Percentiles rank a stretch among this genome's conserved stretches.
Conservation (phyloP, 2,329 filamentous ascomycete genomes). For the Trichoderma sp. region DNA sequence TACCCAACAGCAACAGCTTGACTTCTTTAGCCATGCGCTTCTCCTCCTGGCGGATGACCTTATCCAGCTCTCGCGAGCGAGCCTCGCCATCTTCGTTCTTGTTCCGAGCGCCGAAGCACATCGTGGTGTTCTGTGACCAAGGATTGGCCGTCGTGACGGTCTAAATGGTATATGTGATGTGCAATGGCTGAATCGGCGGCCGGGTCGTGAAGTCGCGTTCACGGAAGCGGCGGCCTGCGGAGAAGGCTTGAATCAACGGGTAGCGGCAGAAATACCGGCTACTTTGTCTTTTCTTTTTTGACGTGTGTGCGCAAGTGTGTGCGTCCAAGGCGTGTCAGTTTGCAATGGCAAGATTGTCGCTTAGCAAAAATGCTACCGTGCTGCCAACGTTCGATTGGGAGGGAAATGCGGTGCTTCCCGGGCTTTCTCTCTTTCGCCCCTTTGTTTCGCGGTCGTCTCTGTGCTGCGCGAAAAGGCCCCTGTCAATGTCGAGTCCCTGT, state of each 20-base stretch:
- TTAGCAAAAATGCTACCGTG: slow-evolving; percentile 1
- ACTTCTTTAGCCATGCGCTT: slow-evolving; percentile 85
- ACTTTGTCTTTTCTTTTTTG: neutral
- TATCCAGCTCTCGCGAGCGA: slow-evolving; percentile 79
- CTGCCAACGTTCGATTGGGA: neutral
- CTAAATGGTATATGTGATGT: neutral
- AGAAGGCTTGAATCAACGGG: neutral
- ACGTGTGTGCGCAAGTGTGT: neutral
- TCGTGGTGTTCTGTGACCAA: slow-evolving; percentile 34
- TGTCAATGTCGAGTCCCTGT: slow-evolving; percentile 18
- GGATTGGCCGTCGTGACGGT: neutral
- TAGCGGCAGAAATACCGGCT: neutral
- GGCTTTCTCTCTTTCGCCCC: neutral
- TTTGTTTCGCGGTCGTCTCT: slow-evolving; percentile 12
- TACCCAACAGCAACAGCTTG: slow-evolving; percentile 90
- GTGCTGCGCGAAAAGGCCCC: slow-evolving; percentile 1
- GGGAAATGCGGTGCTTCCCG: slow-evolving; percentile 9
- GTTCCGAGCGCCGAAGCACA: slow-evolving; percentile 66
- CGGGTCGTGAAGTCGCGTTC: slow-evolving; percentile 3
- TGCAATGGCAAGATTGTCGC: neutral
- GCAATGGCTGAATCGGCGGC: neutral
- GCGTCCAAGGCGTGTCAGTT: neutral
- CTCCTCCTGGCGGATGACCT: slow-evolving; percentile 80
- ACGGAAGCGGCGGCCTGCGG: neutral
- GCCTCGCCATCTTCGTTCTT: slow-evolving; percentile 51